These are phyloP conservation scores for Coleophoma crateriformis DNA, from an alignment of 2,329 filamentous ascomycete genomes.

Conservation along the genomic window DNA sequence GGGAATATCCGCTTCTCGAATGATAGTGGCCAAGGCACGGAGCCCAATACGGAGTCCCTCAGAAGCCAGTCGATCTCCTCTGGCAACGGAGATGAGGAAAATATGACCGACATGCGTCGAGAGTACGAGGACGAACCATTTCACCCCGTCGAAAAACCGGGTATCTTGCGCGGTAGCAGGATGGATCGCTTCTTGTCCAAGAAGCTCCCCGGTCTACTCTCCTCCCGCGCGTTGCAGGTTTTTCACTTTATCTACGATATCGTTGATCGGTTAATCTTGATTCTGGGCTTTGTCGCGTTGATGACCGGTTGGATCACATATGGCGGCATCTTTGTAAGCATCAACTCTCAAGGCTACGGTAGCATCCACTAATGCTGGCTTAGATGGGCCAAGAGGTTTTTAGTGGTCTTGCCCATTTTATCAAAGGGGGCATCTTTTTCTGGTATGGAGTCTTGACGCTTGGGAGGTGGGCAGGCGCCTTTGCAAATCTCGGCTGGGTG, in stretches of 20 bases:
- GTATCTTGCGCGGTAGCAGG: constrained; percentile 33
- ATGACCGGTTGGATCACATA: constrained; percentile 70
- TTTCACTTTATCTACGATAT: constrained; percentile 57
- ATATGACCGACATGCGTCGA: constrained; percentile 1
- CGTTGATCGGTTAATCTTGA: constrained; percentile 71
- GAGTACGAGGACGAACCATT: constrained; percentile 37
- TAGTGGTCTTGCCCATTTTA: constrained; percentile 84
- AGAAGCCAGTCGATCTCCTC: constrained; percentile 61
- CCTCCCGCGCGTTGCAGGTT: constrained; percentile 48
- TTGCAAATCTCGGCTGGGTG: constrained; percentile 82
- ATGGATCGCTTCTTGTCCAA: constrained; percentile 46
- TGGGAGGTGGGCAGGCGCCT: constrained; percentile 85
- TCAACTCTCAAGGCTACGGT: background rate
- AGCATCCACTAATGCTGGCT: constrained; percentile 5
- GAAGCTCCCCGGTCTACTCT: constrained; percentile 49
- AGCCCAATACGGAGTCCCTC: constrained; percentile 61
- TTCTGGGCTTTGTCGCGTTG: constrained; percentile 71
- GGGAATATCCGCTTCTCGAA: constrained; percentile 54
- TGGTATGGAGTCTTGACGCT: constrained; percentile 86
- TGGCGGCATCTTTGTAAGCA: constrained; percentile 77
- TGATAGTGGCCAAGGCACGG: constrained; percentile 69
- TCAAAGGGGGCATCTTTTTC: constrained; percentile 94
- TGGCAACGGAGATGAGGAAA: constrained; percentile 36
- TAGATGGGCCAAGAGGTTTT: constrained; percentile 64
- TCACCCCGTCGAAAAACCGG: constrained; percentile 34